phyloP scores from a whole-genome alignment of 768 basidiomycete species.

The Melanogaster broomeanus region DNA sequence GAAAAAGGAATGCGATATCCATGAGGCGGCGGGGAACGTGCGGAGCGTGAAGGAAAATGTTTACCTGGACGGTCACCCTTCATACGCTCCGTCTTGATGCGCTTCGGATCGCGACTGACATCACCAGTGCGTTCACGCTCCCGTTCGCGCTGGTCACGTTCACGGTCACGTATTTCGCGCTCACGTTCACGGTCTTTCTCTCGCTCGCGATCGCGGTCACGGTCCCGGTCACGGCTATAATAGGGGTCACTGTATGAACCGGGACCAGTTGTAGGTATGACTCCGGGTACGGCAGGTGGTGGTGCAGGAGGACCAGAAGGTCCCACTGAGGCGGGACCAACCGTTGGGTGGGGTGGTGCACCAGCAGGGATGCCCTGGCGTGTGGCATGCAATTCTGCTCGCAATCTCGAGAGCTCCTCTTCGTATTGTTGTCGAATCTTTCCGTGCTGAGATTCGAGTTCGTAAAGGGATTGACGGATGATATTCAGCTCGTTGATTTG shows the following conservation, averaged over 20 bases:
- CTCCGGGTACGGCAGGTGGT: constrained; percentile 31
- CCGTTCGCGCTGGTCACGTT: constrained; percentile 42
- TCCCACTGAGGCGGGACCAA: constrained; percentile 35
- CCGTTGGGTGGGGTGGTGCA: constrained; percentile 36
- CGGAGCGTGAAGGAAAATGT: constrained; percentile 24
- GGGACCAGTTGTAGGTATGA: constrained; percentile 29
- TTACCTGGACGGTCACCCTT: constrained; percentile 47
- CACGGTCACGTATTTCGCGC: constrained; percentile 38
- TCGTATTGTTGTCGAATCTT: constrained; percentile 89
- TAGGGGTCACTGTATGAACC: constrained; percentile 39
- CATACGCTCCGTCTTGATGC: constrained; percentile 56
- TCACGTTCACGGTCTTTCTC: constrained; percentile 43
- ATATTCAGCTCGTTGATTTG: constrained; percentile 91
- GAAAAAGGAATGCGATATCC: constrained; percentile 26
- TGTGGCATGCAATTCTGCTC: constrained; percentile 62
- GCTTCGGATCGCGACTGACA: constrained; percentile 55
- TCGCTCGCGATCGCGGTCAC: constrained; percentile 42
- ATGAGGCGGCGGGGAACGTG: constrained; percentile 36
- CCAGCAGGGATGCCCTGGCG: constrained; percentile 41
- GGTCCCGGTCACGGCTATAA: constrained; percentile 39
- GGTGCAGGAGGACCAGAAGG: constrained; percentile 36
- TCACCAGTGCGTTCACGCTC: constrained; percentile 50
- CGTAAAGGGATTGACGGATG: constrained; percentile 88
- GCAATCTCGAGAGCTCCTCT: constrained; percentile 73
- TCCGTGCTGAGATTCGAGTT: constrained; percentile 85